Conservation (phyloP, 257 asterid species). For the Solanum pinnatisectum region DNA sequence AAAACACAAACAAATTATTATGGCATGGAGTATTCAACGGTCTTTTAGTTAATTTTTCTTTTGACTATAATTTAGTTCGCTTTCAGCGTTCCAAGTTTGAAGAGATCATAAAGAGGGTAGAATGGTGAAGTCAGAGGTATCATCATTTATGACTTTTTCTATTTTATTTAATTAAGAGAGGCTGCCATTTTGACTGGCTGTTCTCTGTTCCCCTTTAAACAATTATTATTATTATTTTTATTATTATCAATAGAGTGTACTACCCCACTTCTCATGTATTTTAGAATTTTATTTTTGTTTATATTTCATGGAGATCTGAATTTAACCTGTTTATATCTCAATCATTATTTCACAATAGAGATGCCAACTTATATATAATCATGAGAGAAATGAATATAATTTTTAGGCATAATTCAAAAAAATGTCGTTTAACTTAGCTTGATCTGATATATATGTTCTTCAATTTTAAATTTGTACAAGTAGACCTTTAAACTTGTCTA, state of each 20-base stretch:
- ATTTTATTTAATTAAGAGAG: neutral
- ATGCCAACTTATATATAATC: too few species aligned
- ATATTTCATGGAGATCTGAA: neutral
- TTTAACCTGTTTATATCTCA: neutral
- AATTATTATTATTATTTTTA: neutral
- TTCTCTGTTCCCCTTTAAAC: neutral
- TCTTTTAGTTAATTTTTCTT: neutral
- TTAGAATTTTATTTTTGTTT: neutral
- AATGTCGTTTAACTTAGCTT: rapidly evolving
- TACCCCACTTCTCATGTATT: neutral
- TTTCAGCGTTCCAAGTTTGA: constrained; percentile 8
- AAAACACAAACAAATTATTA: too few species aligned
- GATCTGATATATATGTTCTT: too few species aligned
- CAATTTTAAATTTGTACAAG: too few species aligned
- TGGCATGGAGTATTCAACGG: constrained; percentile 1
- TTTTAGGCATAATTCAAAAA: too few species aligned
- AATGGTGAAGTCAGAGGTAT: neutral
- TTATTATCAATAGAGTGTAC: neutral
- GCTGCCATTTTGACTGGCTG: constrained; percentile 5
- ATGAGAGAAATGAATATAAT: too few species aligned
- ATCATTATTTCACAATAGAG: neutral
- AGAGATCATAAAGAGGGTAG: neutral
- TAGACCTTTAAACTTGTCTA: rapidly evolving
- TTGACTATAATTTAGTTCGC: neutral
- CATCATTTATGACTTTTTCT: neutral